Evolutionary conservation across 768 basidiomycete species (phyloP).

Genomic region (Clathrus columnatus): DNA sequence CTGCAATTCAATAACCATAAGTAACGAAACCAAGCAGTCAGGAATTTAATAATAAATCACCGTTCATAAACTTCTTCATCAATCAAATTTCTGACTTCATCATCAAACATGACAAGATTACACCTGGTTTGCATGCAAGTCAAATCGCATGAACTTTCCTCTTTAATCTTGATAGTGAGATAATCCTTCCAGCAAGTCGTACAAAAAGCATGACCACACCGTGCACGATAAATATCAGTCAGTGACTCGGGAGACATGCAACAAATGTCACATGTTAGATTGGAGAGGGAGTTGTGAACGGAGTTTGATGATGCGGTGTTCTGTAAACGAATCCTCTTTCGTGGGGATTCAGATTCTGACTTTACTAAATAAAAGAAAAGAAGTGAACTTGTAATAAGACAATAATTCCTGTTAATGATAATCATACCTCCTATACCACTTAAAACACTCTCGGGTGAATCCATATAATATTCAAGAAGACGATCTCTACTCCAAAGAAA

Average conservation of each 20-base stretch:
- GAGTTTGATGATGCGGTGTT: background rate
- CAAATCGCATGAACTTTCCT: slow-evolving; percentile 12
- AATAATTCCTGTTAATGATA: too few relatives aligned
- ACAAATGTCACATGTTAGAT: slow-evolving; percentile 13
- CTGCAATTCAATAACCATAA: background rate
- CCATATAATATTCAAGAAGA: slow-evolving; percentile 12
- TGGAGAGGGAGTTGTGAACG: background rate
- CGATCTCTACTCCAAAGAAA: slow-evolving; percentile 13
- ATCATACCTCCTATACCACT: too few relatives aligned
- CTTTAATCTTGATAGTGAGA: slow-evolving; percentile 10
- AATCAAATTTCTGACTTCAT: slow-evolving; percentile 3
- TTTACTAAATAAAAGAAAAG: too few relatives aligned
- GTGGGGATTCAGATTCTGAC: background rate
- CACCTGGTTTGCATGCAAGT: slow-evolving; percentile 13
- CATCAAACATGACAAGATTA: slow-evolving; percentile 2
- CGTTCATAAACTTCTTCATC: slow-evolving; percentile 5
- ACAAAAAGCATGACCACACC: slow-evolving; percentile 14
- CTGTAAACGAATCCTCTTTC: background rate
- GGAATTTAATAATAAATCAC: background rate
- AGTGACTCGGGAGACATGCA: slow-evolving; percentile 6
- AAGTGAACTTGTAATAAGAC: too few relatives aligned
- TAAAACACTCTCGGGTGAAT: too few relatives aligned
- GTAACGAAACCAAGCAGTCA: background rate
- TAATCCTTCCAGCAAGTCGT: slow-evolving; percentile 11
- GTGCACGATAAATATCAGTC: background rate